Percentiles rank a stretch among this genome's conserved stretches.
Evolutionary conservation across 192 early-diverging fungal genomes (phyloP).

Genomic region (Coemansia sp.): DNA sequence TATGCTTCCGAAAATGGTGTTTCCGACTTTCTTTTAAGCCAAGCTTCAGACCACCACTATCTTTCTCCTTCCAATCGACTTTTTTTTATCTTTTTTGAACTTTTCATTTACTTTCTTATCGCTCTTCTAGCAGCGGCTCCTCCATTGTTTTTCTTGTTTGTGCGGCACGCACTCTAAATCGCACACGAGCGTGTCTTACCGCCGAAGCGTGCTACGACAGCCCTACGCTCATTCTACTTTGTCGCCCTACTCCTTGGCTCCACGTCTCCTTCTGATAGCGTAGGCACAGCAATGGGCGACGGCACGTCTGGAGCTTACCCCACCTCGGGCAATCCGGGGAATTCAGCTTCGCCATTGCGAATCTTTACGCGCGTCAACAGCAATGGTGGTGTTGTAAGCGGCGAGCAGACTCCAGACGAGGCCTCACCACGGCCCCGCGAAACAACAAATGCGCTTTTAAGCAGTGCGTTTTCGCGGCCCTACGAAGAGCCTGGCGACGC

Average conservation of each 20-base stretch:
- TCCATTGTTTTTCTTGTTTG: not conserved
- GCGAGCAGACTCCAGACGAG: conserved; percentile 20
- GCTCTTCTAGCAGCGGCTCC: not conserved
- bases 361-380: conserved; percentile 40
- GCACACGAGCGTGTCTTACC: not conserved
- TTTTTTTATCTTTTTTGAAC: not conserved
- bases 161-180: not conserved
- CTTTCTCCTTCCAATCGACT: not conserved
- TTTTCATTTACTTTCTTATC: not conserved
- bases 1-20: not conserved
- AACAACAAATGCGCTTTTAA: conserved; percentile 22
- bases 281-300: conserved; percentile 35
- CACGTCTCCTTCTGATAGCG: not conserved
- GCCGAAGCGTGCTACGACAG: too few relatives aligned
- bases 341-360: conserved; percentile 34
- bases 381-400: conserved; percentile 5
- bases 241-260: not conserved
- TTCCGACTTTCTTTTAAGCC: not conserved
- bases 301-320: conserved; percentile 18
- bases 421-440: conserved; percentile 20
- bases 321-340: conserved; percentile 26
- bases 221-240: not conserved
- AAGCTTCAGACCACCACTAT: not conserved
- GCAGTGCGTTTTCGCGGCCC: conserved; percentile 29
- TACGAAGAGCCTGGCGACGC: conserved; percentile 15